Base-by-base conservation (phyloP, 352 stramenopile genomes). In the Blastocystis sp. region DNA sequence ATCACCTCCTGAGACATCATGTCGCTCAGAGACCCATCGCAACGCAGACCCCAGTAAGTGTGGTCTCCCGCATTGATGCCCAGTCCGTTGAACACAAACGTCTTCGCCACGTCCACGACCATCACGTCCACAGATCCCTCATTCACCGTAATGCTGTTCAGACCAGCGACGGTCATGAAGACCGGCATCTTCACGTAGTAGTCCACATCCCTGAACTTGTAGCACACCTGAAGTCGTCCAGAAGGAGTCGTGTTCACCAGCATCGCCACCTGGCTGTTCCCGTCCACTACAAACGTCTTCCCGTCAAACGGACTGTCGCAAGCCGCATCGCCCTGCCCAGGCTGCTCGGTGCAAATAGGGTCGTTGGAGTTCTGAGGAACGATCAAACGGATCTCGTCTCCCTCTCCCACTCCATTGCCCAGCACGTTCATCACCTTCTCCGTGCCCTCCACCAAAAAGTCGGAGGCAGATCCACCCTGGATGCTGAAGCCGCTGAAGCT, bases 101-200 rank as follows among this genome's bases (percentile, higher is more conserved):
- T 66, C 66, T 89, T 89, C 45, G 26, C 37, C 9, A 47, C 30
- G 11, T 20, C 78, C 3, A 79, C 78, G 24, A 89, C 54, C 63
- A 89, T 79, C 34, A 89, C 78, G 39, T 89, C 43, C 13, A 47
- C 20, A 53, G 78, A 62, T 24, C 78, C 78, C 39, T 39, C 13
- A 26, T 55, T 69, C 43, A 69, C 63, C 16, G 24, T 13, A 20
- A 89, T 34, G 30, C 53, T 89, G 45, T 30, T 56, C 26, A 89
- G 66, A 11, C 66, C 56, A 34, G 63, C 54, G 34, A 89, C 63
- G 11, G 78, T 89, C n/a, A 89, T 5, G 47, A 63, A 79, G 24
- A 89, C 66, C 18, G 78, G 66, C 63, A 79, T 65, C 78, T 89
- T 89, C 66, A 89, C 78, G 43, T 64, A 89, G 30, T 78, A 78